Conservation (phyloP, 2,329 filamentous ascomycete species). For the Penicillium sp. region DNA sequence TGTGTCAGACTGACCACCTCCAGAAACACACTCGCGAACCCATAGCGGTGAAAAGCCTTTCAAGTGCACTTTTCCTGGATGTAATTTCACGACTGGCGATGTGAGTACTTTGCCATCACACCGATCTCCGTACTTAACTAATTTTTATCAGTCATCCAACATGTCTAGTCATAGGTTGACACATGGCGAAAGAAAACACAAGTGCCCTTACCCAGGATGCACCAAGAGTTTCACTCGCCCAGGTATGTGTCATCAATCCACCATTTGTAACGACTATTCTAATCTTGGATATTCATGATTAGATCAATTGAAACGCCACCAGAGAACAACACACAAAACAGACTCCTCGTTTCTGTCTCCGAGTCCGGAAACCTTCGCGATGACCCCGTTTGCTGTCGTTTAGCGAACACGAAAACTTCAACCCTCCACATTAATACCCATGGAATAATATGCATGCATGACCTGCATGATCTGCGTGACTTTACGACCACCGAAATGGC, state of each 20-base stretch:
- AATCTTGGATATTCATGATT: background rate
- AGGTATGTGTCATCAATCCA: slow-evolving; percentile 30
- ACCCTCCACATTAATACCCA: background rate
- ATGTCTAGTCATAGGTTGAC: slow-evolving; percentile 51
- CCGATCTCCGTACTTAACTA: background rate
- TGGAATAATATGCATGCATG: background rate
- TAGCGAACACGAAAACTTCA: slow-evolving; percentile 11
- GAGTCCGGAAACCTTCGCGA: slow-evolving; percentile 26
- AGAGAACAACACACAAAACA: slow-evolving; percentile 43
- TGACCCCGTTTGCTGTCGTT: slow-evolving; percentile 21
- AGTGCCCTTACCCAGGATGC: slow-evolving; percentile 44
- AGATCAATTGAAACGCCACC: slow-evolving; percentile 49
- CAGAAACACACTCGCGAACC: slow-evolving; percentile 49
- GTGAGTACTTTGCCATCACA: slow-evolving; percentile 30
- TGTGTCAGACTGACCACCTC: slow-evolving; percentile 22
- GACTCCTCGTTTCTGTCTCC: slow-evolving; percentile 26
- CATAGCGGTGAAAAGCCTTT: slow-evolving; percentile 51
- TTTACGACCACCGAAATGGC: slow-evolving; percentile 8
- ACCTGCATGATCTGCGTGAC: background rate
- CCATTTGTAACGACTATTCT: background rate
- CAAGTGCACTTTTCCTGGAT: slow-evolving; percentile 48
- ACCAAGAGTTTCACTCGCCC: slow-evolving; percentile 50
- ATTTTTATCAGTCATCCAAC: slow-evolving; percentile 42
- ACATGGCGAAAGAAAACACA: slow-evolving; percentile 48
- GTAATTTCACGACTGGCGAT: slow-evolving; percentile 49